phyloP scores from a whole-genome alignment of 306 rosid species.

The Castanospermum australe region DNA sequence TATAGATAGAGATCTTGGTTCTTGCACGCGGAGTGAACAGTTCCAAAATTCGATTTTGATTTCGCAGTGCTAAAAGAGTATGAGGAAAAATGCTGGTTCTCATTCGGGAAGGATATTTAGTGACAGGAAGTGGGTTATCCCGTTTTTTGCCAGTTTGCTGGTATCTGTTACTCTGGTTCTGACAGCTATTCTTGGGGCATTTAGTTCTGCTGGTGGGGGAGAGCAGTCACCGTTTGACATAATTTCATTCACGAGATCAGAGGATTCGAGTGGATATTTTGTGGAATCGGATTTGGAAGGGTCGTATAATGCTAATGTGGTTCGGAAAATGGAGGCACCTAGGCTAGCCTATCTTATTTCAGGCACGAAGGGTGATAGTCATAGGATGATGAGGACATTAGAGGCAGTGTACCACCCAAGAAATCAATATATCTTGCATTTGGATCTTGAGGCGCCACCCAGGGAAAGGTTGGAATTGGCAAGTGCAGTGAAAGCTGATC shows the following conservation, averaged over 20 bases:
- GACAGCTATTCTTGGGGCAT: conserved; percentile 59
- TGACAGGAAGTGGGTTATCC: conserved; percentile 83
- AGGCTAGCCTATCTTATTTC: conserved; percentile 94
- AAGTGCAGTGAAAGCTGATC: conserved; percentile 77
- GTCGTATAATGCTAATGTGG: conserved; percentile 31
- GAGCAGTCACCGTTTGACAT: conserved; percentile 64
- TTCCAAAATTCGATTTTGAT: conserved; percentile 15
- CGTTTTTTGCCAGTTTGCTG: conserved; percentile 79
- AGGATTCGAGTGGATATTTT: conserved; percentile 62
- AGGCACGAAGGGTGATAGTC: conserved; percentile 96
- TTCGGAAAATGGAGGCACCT: conserved; percentile 46
- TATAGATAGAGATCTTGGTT: conserved; percentile 29
- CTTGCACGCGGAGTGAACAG: conserved; percentile 3
- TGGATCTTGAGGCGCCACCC: conserved; percentile 98
- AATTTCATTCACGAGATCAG: conserved; percentile 49
- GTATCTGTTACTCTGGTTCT: conserved; percentile 64
- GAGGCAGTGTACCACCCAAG: conserved; percentile 93
- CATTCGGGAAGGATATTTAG: conserved; percentile 79
- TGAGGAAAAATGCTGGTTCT: conserved; percentile 85
- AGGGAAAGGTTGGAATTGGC: conserved; percentile 95
- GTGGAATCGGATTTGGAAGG: conserved; percentile 68
- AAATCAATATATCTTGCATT: conserved; percentile 85
- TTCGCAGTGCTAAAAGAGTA: conserved; percentile 37
- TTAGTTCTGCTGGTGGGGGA: conserved; percentile 47
- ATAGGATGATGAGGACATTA: conserved; percentile 92